A percentile compares a stretch with the other conserved stretches of the same genome.
These are phyloP conservation scores for Leccinum solheimii DNA, from an alignment of 1,284 basidiomycete species.

Conservation along the genomic window DNA sequence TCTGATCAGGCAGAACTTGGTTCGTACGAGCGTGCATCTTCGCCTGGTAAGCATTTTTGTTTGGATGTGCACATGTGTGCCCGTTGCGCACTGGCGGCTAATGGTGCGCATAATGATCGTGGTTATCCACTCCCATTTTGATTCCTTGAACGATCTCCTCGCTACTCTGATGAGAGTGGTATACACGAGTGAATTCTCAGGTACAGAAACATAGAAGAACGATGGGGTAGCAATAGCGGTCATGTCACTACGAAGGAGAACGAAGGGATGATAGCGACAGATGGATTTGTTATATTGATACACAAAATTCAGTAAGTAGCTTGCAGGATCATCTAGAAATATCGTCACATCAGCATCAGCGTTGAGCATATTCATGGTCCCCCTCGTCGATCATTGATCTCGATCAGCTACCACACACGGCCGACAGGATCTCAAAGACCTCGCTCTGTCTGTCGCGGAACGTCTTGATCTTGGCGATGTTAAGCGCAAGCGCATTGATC, in stretches of 20 bases:
- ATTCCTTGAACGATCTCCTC: neutral
- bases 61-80: neutral
- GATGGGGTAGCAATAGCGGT: neutral
- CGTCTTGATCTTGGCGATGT: conserved; percentile 63
- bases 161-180: neutral
- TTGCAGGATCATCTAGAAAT: neutral
- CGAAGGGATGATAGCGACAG: no score
- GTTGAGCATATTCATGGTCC: neutral
- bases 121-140: neutral
- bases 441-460: conserved; percentile 71
- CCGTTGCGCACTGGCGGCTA: neutral
- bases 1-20: neutral
- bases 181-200: neutral
- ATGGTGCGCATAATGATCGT: neutral
- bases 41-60: neutral
- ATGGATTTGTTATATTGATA: neutral
- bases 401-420: conserved; percentile 19
- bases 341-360: neutral
- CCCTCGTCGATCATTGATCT: neutral
- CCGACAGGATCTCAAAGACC: conserved; percentile 61
- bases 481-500: conserved; percentile 68
- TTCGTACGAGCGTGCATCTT: neutral
- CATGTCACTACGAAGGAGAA: neutral
- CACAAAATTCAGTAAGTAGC: neutral
- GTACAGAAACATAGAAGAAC: neutral